These are phyloP conservation scores for Lactarius indigo DNA, from an alignment of 768 basidiomycete genomes.

Conservation along the genomic window DNA sequence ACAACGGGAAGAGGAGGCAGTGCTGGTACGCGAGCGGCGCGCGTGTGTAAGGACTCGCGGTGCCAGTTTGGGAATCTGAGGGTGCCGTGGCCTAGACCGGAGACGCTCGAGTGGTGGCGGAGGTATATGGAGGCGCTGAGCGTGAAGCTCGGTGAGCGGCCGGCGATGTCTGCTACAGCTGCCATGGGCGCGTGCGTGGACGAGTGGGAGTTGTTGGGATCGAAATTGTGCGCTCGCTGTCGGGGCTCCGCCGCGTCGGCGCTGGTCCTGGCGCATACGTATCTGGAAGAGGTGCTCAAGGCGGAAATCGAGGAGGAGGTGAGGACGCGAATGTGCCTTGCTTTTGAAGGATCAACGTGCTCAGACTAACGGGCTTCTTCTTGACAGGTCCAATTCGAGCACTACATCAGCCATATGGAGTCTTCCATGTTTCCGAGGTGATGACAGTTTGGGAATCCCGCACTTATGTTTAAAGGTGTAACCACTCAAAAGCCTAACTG, in stretches of 20 bases:
- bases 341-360: background rate
- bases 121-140: constrained; percentile 4
- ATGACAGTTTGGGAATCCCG: background rate
- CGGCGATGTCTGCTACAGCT: background rate
- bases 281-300: constrained; percentile 5
- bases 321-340: background rate
- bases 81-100: background rate
- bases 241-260: constrained; percentile 5
- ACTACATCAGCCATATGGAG: constrained; percentile 9
- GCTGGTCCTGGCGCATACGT: constrained; percentile 5
- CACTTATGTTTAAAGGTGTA: background rate
- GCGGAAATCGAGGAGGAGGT: constrained; percentile 13
- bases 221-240: constrained; percentile 11
- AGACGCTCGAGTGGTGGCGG: constrained; percentile 10
- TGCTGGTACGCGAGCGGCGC: background rate
- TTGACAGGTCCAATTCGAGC: constrained; percentile 9
- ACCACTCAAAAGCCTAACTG: background rate
- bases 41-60: constrained; percentile 4
- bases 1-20: background rate
- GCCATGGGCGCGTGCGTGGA: constrained; percentile 4
- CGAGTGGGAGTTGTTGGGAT: constrained; percentile 7
- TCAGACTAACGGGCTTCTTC: background rate
- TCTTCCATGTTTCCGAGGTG: constrained; percentile 15
- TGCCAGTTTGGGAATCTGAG: constrained; percentile 10
- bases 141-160: background rate